Percentiles rank a stretch among this genome's conserved stretches.
phyloP scores from a whole-genome alignment of 108 stramenopile genomes.

The Cyclotella sp. region DNA sequence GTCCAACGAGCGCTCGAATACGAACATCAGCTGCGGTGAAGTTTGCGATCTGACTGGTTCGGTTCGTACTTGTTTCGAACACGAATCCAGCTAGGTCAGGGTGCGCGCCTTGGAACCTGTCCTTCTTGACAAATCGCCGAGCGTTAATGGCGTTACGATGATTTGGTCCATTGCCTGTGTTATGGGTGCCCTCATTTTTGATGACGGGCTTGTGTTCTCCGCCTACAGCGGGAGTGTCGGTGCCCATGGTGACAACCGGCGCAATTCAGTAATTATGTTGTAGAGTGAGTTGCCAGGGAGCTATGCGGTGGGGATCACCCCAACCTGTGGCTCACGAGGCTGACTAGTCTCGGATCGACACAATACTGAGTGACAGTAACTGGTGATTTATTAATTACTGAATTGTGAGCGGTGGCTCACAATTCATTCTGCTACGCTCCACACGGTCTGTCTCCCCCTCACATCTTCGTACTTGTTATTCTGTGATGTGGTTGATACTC shows the following conservation, averaged over 20 bases:
- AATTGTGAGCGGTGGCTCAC: slow-evolving; percentile 5
- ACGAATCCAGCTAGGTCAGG: neutral
- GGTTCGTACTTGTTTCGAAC: neutral
- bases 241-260: too few relatives aligned
- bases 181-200: neutral
- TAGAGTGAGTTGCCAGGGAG: neutral
- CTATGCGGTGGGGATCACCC: too few relatives aligned
- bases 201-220: neutral
- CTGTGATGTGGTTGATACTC: too few relatives aligned
- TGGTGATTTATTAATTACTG: slow-evolving; percentile 4
- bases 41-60: too few relatives aligned
- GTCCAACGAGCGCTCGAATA: too few relatives aligned
- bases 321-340: neutral
- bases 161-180: neutral
- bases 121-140: slow-evolving; percentile 4
- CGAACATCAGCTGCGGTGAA: too few relatives aligned
- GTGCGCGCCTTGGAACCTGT: neutral
- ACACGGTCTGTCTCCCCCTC: too few relatives aligned
- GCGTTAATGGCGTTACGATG: neutral
- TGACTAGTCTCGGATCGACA: neutral
- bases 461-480: neutral
- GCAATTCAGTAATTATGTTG: slow-evolving; percentile 14
- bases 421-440: neutral
- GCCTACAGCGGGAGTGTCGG: neutral
- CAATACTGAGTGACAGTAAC: neutral